A percentile compares a stretch with the other conserved stretches of the same genome.
phyloP scores from a whole-genome alignment of 73 alveolate species.

The Paramecium sonneborni region DNA sequence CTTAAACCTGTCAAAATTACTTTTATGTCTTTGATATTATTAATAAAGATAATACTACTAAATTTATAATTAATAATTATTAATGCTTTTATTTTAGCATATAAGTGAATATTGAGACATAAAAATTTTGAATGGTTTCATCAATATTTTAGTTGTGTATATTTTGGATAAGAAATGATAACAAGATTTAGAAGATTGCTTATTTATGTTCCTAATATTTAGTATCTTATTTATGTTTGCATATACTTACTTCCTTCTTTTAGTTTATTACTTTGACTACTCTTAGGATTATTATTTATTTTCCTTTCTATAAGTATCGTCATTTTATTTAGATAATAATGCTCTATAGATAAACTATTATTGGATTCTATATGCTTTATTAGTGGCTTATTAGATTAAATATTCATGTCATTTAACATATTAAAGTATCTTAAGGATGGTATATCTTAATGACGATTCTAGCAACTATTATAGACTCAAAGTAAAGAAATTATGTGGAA shows the following conservation, averaged over 20 bases:
- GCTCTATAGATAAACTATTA: neutral
- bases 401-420: neutral
- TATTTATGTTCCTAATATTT: neutral
- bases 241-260: neutral
- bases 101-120: too few relatives aligned
- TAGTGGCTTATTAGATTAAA: neutral
- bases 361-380: neutral
- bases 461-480: neutral
- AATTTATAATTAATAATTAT: too few relatives aligned
- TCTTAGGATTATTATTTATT: neutral
- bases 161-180: too few relatives aligned
- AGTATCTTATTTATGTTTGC: neutral
- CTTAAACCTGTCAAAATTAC: too few relatives aligned
- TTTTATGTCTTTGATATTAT: too few relatives aligned
- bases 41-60: too few relatives aligned
- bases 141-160: too few relatives aligned
- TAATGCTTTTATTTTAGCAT: too few relatives aligned
- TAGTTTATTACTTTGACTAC: neutral
- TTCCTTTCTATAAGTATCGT: neutral
- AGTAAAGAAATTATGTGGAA: too few relatives aligned
- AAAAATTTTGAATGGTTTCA: too few relatives aligned
- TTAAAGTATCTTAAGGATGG: slow-evolving; percentile 46
- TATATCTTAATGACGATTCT: slow-evolving; percentile 12
- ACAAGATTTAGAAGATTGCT: too few relatives aligned
- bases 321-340: neutral